A percentile compares a stretch with the other conserved stretches of the same genome.
Conservation (phyloP, 2,329 filamentous ascomycete species). For the Graphilbum fragrans region DNA sequence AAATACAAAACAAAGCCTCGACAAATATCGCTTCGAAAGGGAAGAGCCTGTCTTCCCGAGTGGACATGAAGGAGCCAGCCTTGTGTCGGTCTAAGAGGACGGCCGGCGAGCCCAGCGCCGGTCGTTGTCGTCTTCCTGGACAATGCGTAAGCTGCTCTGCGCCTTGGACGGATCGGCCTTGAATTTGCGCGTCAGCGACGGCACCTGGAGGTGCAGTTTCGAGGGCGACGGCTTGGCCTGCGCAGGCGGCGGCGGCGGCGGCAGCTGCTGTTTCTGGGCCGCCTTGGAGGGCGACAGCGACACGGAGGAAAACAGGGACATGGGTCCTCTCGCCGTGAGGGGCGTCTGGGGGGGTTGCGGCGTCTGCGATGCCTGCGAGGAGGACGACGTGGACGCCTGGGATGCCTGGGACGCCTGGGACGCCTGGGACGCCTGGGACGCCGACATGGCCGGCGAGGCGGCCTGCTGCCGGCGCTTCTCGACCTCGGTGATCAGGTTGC, state of each 20-base stretch:
- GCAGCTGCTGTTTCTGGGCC: not conserved
- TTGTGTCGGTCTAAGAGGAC: not conserved
- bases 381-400: not conserved
- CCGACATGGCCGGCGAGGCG: too few species aligned
- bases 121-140: constrained; percentile 10
- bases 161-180: constrained; percentile 20
- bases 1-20: too few species aligned
- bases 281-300: not conserved
- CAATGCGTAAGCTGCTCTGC: constrained; percentile 6
- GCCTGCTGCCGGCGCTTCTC: constrained; percentile 42
- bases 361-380: too few species aligned
- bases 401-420: too few species aligned
- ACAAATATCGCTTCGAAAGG: too few species aligned
- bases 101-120: not conserved
- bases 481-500: constrained; percentile 59
- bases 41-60: too few species aligned
- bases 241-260: not conserved
- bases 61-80: too few species aligned
- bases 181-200: constrained; percentile 1
- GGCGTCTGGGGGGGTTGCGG: not conserved
- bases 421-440: too few species aligned
- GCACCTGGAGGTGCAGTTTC: constrained; percentile 4
- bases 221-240: not conserved
- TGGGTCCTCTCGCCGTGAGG: not conserved
- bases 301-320: not conserved